Conservation (phyloP, 2,329 filamentous ascomycete species). For the Neofusicoccum laricinum region DNA sequence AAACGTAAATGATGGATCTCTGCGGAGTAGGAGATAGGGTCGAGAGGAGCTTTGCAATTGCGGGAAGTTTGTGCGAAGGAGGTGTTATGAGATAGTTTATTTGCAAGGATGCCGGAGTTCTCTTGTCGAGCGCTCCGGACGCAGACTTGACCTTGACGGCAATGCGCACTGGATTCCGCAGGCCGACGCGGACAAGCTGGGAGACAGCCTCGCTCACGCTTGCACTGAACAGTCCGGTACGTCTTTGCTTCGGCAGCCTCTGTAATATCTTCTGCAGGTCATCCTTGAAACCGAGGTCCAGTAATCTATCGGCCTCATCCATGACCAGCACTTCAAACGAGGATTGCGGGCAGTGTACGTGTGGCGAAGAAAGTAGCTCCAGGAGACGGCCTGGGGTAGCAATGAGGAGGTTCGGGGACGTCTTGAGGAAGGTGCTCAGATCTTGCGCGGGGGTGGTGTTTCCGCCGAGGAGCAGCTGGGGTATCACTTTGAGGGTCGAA, state of each 20-base stretch:
- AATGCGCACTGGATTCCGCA: slow-evolving; percentile 93
- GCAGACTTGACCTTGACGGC: slow-evolving; percentile 78
- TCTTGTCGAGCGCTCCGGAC: slow-evolving; percentile 71
- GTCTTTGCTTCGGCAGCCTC: slow-evolving; percentile 83
- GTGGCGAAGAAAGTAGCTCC: slow-evolving; percentile 79
- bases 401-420: slow-evolving; percentile 83
- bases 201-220: slow-evolving; percentile 94
- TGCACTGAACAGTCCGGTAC: slow-evolving; percentile 91
- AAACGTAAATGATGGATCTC: slow-evolving; percentile 87
- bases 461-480: slow-evolving; percentile 85
- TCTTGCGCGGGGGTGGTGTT: slow-evolving; percentile 80
- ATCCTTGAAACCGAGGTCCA: slow-evolving; percentile 92
- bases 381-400: slow-evolving; percentile 87
- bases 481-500: slow-evolving; percentile 62
- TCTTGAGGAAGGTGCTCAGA: slow-evolving; percentile 76
- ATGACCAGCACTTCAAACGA: slow-evolving; percentile 90
- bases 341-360: slow-evolving; percentile 83
- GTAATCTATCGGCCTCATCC: slow-evolving; percentile 87
- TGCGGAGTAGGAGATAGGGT: slow-evolving; percentile 71
- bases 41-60: slow-evolving; percentile 67
- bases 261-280: slow-evolving; percentile 83
- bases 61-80: slow-evolving; percentile 76
- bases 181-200: slow-evolving; percentile 85
- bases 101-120: slow-evolving; percentile 86
- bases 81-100: slow-evolving; percentile 80